These are phyloP conservation scores for Megacollybia marginata DNA, from an alignment of 768 basidiomycete species.

Conservation along the genomic window DNA sequence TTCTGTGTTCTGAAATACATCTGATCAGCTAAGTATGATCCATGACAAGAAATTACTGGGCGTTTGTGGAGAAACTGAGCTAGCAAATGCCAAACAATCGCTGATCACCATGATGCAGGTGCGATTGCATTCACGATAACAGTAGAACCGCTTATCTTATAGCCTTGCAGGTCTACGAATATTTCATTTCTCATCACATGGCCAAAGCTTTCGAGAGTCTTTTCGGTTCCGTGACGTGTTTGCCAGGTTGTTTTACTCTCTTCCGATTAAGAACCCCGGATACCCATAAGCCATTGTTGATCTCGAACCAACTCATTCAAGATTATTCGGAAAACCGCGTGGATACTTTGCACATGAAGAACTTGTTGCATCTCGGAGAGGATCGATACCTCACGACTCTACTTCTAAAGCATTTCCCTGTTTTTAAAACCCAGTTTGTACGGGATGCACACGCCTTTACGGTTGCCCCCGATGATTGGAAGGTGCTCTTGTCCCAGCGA, in stretches of 20 bases:
- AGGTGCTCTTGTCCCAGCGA: conserved; percentile 88
- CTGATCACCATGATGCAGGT: conserved; percentile 97
- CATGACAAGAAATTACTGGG: conserved; percentile 93
- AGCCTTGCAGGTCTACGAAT: conserved; percentile 77
- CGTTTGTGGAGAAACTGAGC: conserved; percentile 90
- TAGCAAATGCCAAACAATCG: conserved; percentile 92
- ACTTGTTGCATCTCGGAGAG: conserved; percentile 93
- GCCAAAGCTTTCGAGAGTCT: conserved; percentile 96
- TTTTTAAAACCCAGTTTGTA: conserved; percentile 91
- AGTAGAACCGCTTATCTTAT: background rate
- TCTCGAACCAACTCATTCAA: conserved; percentile 82
- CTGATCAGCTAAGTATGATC: conserved; percentile 56
- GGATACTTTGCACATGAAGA: conserved; percentile 98
- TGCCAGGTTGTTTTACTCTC: conserved; percentile 98
- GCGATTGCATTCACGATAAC: conserved; percentile 8
- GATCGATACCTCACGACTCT: conserved; percentile 98
- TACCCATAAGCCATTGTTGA: conserved; percentile 89
- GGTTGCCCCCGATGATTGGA: conserved; percentile 94
- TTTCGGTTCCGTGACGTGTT: conserved; percentile 96
- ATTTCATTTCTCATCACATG: conserved; percentile 98
- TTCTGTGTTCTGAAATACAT: background rate
- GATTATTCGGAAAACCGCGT: conserved; percentile 96
- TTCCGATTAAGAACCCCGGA: conserved; percentile 93
- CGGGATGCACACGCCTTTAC: conserved; percentile 92
- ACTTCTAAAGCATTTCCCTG: conserved; percentile 91